Percentiles rank a stretch among this genome's conserved stretches.
These are phyloP conservation scores for Inga laurina DNA, from an alignment of 306 rosid species.

Conservation along the genomic window DNA sequence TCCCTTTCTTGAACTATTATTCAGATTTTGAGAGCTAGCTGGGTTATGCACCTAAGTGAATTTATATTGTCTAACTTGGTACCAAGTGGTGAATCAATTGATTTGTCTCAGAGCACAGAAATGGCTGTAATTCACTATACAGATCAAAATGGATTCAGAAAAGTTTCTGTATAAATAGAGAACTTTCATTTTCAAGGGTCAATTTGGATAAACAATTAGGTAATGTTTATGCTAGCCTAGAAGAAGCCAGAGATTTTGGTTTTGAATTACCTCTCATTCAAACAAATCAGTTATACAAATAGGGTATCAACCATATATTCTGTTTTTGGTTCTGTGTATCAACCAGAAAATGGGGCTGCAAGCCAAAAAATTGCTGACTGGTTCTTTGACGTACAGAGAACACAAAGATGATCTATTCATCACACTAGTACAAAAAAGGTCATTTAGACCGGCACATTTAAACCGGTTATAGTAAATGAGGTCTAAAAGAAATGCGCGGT, in stretches of 20 bases:
- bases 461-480: too few relatives aligned
- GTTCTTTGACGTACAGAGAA: too few relatives aligned
- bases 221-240: slow-evolving; percentile 44
- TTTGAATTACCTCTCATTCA: slow-evolving; percentile 59
- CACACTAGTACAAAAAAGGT: too few relatives aligned
- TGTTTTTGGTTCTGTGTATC: slow-evolving; percentile 24
- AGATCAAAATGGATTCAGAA: slow-evolving; percentile 56
- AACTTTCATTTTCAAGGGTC: slow-evolving; percentile 62
- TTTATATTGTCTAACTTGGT: slow-evolving; percentile 32
- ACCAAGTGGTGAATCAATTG: slow-evolving; percentile 27
- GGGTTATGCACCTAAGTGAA: slow-evolving; percentile 23
- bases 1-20: neutral
- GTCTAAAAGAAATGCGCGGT: too few relatives aligned
- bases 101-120: slow-evolving; percentile 23
- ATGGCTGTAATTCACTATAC: slow-evolving; percentile 43
- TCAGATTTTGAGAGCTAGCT: slow-evolving; percentile 11
- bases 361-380: slow-evolving; percentile 37
- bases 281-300: slow-evolving; percentile 40
- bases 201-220: slow-evolving; percentile 43
- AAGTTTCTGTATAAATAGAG: slow-evolving; percentile 52
- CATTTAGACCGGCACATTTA: too few relatives aligned
- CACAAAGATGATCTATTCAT: too few relatives aligned
- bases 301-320: slow-evolving; percentile 32
- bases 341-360: slow-evolving; percentile 52
- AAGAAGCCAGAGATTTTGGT: slow-evolving; percentile 48